Conservation (phyloP, 2,329 filamentous ascomycete species). For the Myrmaecium sp. region DNA sequence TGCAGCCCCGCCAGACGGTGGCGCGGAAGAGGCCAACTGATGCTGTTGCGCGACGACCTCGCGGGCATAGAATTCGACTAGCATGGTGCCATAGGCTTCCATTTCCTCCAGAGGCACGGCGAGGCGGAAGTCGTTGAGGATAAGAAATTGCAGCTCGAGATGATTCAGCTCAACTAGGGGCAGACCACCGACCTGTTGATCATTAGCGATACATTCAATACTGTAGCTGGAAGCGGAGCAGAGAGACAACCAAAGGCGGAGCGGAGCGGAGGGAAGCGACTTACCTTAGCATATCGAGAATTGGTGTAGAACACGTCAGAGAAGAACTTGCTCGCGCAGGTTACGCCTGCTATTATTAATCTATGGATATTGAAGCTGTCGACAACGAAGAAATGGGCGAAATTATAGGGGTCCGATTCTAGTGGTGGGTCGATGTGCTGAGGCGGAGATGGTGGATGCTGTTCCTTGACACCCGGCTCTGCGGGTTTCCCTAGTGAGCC, state of each 20-base stretch:
- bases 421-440: constrained; percentile 19
- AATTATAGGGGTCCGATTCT: constrained; percentile 30
- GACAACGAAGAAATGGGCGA: constrained; percentile 73
- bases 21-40: too few relatives aligned
- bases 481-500: constrained; percentile 27
- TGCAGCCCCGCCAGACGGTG: too few relatives aligned
- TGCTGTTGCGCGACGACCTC: constrained; percentile 60
- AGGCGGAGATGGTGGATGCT: constrained; percentile 19
- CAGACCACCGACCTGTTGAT: constrained; percentile 68
- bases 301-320: constrained; percentile 98
- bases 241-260: not conserved
- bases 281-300: constrained; percentile 94
- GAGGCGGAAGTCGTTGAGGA: constrained; percentile 90
- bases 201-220: constrained; percentile 6
- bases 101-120: constrained; percentile 88
- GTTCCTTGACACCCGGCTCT: constrained; percentile 11
- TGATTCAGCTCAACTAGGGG: constrained; percentile 89
- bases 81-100: constrained; percentile 94
- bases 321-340: constrained; percentile 98
- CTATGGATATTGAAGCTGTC: constrained; percentile 99
- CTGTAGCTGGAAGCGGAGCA: not conserved
- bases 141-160: constrained; percentile 84
- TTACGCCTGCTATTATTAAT: constrained; percentile 89
- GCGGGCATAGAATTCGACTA: constrained; percentile 92
- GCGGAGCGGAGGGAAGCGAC: constrained; percentile 10